phyloP scores from a whole-genome alignment of 2,329 filamentous ascomycete species.

The Helotiales sp. region DNA sequence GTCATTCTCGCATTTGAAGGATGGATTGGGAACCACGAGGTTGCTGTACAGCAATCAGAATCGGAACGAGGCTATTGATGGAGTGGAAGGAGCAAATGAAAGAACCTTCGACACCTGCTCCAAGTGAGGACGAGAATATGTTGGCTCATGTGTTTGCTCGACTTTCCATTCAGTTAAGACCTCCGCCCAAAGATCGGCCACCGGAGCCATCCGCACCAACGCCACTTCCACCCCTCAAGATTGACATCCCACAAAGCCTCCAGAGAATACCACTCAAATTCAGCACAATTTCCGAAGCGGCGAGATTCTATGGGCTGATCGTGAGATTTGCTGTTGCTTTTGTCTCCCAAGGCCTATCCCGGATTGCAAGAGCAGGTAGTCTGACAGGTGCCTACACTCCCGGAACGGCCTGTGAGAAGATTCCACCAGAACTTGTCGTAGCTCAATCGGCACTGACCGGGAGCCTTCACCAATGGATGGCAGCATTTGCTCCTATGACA shows the following conservation, averaged over 20 bases:
- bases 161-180: constrained; percentile 19
- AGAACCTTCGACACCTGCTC: not conserved
- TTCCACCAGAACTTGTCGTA: constrained; percentile 14
- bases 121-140: constrained; percentile 15
- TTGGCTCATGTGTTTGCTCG: constrained; percentile 20
- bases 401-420: not conserved
- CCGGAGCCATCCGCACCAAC: not conserved
- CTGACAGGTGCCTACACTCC: constrained; percentile 15
- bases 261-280: constrained; percentile 13
- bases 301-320: constrained; percentile 10
- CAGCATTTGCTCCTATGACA: constrained; percentile 17
- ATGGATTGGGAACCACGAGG: constrained; percentile 64
- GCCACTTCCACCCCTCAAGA: constrained; percentile 16
- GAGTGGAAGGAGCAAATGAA: constrained; percentile 21
- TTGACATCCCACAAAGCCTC: constrained; percentile 9
- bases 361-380: constrained; percentile 18
- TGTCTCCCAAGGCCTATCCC: constrained; percentile 12
- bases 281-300: constrained; percentile 16
- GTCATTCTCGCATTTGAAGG: constrained; percentile 68
- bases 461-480: constrained; percentile 20
- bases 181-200: not conserved
- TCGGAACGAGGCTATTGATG: constrained; percentile 43
- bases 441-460: constrained; percentile 16
- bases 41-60: constrained; percentile 65
- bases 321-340: constrained; percentile 19